Evolutionary conservation across 805 yeast genomes (phyloP).

Genomic region (Citeromyces matritensis): DNA sequence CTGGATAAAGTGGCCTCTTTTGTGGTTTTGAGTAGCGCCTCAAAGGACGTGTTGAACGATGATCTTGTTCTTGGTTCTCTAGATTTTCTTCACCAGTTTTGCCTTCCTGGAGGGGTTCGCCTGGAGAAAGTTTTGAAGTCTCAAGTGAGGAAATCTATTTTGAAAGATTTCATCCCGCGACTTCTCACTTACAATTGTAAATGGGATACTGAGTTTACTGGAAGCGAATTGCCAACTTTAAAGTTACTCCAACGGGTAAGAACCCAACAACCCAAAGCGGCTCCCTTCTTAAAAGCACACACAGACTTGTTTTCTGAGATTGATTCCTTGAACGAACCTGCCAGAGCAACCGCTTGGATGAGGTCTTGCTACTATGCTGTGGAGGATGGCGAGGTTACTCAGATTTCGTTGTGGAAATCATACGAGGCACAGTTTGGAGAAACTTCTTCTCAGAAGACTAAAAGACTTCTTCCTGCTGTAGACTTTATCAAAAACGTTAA

Average conservation of each 20-base stretch:
- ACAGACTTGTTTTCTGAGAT: conserved; percentile 47
- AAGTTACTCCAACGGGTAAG: conserved; percentile 41
- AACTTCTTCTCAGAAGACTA: conserved; percentile 31
- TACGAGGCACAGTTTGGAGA: conserved; percentile 71
- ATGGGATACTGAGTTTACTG: conserved; percentile 17
- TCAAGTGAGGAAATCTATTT: conserved; percentile 30
- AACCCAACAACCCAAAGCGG: conserved; percentile 45
- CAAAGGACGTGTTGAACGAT: conserved; percentile 27
- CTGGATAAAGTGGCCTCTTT: conserved; percentile 43
- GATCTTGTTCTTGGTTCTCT: conserved; percentile 62
- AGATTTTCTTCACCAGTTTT: conserved; percentile 72
- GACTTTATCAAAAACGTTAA: conserved; percentile 93
- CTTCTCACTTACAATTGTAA: conserved; percentile 34
- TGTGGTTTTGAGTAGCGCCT: conserved; percentile 30
- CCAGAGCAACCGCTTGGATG: conserved; percentile 89
- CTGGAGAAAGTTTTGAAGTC: conserved; percentile 33
- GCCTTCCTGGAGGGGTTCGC: conserved; percentile 47
- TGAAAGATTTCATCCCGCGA: conserved; percentile 48
- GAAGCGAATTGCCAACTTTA: conserved; percentile 17
- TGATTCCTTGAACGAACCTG: conserved; percentile 62
- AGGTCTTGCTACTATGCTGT: conserved; percentile 78
- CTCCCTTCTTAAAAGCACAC: conserved; percentile 38
- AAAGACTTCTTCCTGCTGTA: conserved; percentile 77
- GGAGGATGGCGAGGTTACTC: conserved; percentile 76
- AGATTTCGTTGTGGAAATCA: conserved; percentile 89